phyloP scores from a whole-genome alignment of 257 asterid species.

The Solanum clarkiae region DNA sequence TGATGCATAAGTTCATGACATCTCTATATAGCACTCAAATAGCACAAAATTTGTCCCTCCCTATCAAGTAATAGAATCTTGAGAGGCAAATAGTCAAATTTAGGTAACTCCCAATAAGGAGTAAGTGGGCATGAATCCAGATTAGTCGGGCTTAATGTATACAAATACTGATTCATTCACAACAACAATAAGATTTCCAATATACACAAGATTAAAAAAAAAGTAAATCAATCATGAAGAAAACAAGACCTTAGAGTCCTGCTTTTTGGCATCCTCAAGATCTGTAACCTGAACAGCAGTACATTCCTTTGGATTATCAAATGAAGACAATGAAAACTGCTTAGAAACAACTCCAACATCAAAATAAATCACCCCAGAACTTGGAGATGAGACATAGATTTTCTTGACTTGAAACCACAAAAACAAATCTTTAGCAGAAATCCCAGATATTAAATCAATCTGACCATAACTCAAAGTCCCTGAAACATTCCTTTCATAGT shows the following conservation, averaged over 20 bases:
- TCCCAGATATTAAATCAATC: constrained; percentile 66
- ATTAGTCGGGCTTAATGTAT: background rate
- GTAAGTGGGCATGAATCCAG: background rate
- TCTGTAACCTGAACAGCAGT: constrained; percentile 45
- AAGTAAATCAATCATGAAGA: background rate
- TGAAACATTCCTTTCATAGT: constrained; percentile 54
- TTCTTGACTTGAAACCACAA: constrained; percentile 85
- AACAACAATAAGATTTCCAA: background rate
- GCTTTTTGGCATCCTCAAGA: constrained; percentile 19
- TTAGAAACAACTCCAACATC: constrained; percentile 90
- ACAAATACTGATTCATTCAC: background rate
- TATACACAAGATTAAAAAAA: background rate
- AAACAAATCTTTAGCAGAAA: constrained; percentile 91
- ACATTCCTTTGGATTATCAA: constrained; percentile 85
- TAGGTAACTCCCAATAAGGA: background rate
- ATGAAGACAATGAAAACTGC: constrained; percentile 79
- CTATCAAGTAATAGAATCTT: background rate
- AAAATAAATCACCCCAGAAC: constrained; percentile 89
- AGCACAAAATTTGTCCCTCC: background rate
- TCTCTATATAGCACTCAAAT: background rate
- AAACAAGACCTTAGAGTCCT: constrained; percentile 27
- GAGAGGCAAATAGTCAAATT: background rate
- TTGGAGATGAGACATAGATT: constrained; percentile 81
- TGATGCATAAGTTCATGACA: background rate
- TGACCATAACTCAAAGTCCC: constrained; percentile 51